These are phyloP conservation scores for Pseudofabraea citricarpa DNA, from an alignment of 2,329 filamentous ascomycete species.

Conservation along the genomic window DNA sequence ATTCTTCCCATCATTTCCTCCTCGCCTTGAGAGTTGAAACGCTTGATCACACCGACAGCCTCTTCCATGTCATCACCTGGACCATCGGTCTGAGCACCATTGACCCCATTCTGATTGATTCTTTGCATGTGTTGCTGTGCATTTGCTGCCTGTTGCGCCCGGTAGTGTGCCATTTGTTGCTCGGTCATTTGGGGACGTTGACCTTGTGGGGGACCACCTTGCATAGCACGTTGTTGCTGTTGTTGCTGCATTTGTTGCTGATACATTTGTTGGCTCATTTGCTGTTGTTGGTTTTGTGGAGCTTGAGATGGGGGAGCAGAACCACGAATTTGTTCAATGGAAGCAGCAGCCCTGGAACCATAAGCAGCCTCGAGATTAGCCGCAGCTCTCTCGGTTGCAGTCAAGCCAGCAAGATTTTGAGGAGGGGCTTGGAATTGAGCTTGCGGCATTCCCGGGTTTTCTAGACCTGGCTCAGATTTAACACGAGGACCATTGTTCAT, in stretches of 20 bases:
- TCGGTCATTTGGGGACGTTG: slow-evolving; percentile 20
- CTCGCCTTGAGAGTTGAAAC: slow-evolving; percentile 48
- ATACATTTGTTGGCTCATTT: slow-evolving; percentile 9
- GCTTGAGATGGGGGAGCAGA: slow-evolving; percentile 22
- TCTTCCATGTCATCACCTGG: slow-evolving; percentile 50
- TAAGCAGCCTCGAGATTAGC: slow-evolving; percentile 55
- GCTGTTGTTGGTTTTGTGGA: slow-evolving; percentile 6
- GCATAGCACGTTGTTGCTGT: slow-evolving; percentile 25
- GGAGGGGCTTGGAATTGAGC: slow-evolving; percentile 23
- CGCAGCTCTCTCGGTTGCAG: slow-evolving; percentile 50
- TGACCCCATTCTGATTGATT: slow-evolving; percentile 33
- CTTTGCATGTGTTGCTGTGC: slow-evolving; percentile 30
- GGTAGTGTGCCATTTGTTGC: slow-evolving; percentile 26
- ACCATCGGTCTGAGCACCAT: slow-evolving; percentile 70
- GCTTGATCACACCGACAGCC: slow-evolving; percentile 53
- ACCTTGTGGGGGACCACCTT: slow-evolving; percentile 7
- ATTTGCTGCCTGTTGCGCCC: slow-evolving; percentile 27
- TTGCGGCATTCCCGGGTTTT: slow-evolving; percentile 8
- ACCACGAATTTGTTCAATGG: slow-evolving; percentile 55
- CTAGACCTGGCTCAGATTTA: slow-evolving; percentile 39
- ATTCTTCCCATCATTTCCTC: slow-evolving; percentile 51
- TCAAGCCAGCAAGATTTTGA: slow-evolving; percentile 19
- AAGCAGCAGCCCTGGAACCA: slow-evolving; percentile 59
- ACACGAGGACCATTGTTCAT: slow-evolving; percentile 26
- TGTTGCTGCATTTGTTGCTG: slow-evolving; percentile 24